These are phyloP conservation scores for Cucurbitaria berberidis DNA, from an alignment of 2,329 filamentous ascomycete species.

Conservation along the genomic window DNA sequence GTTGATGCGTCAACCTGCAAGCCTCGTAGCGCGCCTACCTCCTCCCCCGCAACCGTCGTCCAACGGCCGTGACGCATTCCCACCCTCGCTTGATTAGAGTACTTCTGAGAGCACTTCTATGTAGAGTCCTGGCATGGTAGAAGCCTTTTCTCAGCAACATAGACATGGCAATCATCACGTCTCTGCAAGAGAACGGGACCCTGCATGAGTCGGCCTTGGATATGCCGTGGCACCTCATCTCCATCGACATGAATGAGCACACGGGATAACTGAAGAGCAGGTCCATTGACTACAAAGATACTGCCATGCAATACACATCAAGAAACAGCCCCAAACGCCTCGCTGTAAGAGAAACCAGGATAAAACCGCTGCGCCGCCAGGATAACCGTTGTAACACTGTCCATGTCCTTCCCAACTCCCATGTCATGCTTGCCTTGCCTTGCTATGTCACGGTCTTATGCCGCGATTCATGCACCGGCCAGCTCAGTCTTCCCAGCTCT, in stretches of 20 bases:
- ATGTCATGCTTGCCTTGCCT: constrained; percentile 21
- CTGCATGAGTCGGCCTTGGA: neutral
- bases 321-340: constrained; percentile 29
- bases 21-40: constrained; percentile 30
- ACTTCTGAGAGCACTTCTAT: neutral
- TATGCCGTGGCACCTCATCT: too few relatives aligned
- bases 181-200: neutral
- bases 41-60: constrained; percentile 18
- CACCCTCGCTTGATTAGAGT: neutral
- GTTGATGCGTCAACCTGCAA: constrained; percentile 25
- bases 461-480: neutral
- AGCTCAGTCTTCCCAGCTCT: constrained; percentile 91
- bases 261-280: neutral
- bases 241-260: neutral
- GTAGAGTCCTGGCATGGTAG: too few relatives aligned
- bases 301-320: constrained; percentile 19
- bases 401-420: constrained; percentile 27
- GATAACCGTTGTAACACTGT: constrained; percentile 14
- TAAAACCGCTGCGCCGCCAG: constrained; percentile 11
- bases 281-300: constrained; percentile 6
- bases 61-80: constrained; percentile 24
- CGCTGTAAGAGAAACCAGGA: constrained; percentile 26
- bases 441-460: constrained; percentile 14
- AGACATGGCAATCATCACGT: neutral
- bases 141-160: too few relatives aligned